Evolutionary conservation across 306 rosid species (phyloP).

Genomic region (Prunus kanzakura): DNA sequence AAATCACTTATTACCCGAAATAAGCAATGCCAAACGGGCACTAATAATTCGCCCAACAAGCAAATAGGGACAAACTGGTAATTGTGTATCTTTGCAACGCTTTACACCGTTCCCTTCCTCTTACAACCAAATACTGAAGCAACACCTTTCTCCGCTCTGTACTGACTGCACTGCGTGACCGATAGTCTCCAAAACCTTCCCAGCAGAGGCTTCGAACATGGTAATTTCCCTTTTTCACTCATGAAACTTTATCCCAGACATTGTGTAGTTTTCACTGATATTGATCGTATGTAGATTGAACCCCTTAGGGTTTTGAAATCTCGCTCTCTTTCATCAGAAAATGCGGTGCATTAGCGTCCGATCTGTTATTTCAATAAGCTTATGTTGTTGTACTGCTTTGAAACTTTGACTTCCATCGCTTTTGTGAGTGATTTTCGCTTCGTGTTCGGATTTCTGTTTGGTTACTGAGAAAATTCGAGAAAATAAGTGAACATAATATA

Average conservation of each 20-base stretch:
- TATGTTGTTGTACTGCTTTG: not conserved
- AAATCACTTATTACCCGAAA: no score
- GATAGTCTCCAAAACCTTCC: conserved; percentile 3
- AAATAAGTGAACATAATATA: not conserved
- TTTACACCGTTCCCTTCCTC: not conserved
- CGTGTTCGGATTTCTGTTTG: conserved; percentile 2
- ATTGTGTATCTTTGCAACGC: not conserved
- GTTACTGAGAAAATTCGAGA: conserved; percentile 2
- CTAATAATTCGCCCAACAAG: not conserved
- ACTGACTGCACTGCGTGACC: not conserved
- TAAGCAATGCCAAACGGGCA: no score
- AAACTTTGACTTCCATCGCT: not conserved
- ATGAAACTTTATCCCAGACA: not conserved
- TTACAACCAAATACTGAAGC: not conserved
- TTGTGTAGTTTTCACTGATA: not conserved
- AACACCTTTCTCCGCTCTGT: not conserved
- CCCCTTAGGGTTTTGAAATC: conserved; percentile 2
- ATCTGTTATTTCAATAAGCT: conserved; percentile 5
- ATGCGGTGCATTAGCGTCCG: not conserved
- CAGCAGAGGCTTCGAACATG: conserved; percentile 11
- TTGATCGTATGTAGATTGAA: not conserved
- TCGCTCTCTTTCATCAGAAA: not conserved
- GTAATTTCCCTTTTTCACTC: not conserved
- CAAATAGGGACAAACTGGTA: conserved; percentile 2
- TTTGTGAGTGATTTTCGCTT: not conserved